These are phyloP conservation scores for Xanthoconium separans DNA, from an alignment of 1,284 basidiomycete species.

Conservation along the genomic window DNA sequence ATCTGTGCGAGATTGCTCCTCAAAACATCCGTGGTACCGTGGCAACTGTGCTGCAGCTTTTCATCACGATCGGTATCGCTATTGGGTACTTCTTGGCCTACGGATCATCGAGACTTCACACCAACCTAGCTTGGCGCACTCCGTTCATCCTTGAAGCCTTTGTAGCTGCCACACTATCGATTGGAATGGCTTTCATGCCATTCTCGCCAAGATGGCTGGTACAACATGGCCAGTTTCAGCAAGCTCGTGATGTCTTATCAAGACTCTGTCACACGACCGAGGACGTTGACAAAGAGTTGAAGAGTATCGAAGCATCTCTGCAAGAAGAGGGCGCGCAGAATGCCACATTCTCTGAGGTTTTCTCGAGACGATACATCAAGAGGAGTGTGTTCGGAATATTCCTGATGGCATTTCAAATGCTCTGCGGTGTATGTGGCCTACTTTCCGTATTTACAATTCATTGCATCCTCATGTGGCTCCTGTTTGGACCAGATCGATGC, in stretches of 20 bases:
- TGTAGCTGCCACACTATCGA: constrained; percentile 40
- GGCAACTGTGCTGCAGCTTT: constrained; percentile 43
- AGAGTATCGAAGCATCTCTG: constrained; percentile 21
- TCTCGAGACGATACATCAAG: constrained; percentile 31
- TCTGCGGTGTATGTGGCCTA: constrained; percentile 30
- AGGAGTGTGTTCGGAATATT: constrained; percentile 47
- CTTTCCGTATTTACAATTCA: neutral
- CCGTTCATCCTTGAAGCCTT: constrained; percentile 46
- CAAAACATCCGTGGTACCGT: constrained; percentile 42
- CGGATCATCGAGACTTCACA: constrained; percentile 38
- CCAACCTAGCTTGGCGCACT: constrained; percentile 47
- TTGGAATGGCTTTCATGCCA: constrained; percentile 48
- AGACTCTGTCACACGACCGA: constrained; percentile 9
- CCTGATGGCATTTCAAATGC: constrained; percentile 46
- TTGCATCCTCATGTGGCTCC: constrained; percentile 12
- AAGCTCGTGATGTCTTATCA: constrained; percentile 37
- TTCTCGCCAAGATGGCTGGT: constrained; percentile 54
- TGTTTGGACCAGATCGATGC: constrained; percentile 23
- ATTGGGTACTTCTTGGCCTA: constrained; percentile 53
- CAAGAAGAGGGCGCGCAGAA: constrained; percentile 20
- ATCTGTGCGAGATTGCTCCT: constrained; percentile 46
- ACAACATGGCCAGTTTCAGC: constrained; percentile 41
- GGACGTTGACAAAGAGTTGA: constrained; percentile 24
- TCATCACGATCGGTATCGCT: constrained; percentile 46
- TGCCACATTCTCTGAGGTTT: constrained; percentile 30